Conservation (phyloP, 805 yeast species). For the Cyberlindnera mrakii region DNA sequence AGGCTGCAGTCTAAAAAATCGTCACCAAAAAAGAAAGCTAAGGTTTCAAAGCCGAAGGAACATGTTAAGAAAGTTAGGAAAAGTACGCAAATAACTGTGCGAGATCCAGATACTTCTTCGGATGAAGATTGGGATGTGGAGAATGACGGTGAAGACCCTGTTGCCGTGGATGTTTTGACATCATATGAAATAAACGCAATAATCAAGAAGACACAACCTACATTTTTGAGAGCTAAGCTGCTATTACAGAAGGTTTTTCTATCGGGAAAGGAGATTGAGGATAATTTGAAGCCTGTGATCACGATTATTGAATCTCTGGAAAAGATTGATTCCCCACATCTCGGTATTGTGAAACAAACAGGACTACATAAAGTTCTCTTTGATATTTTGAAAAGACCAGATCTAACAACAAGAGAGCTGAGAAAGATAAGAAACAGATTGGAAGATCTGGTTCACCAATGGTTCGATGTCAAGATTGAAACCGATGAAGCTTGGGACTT, state of each 20-base stretch:
- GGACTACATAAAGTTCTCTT: constrained; percentile 28
- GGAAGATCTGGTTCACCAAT: constrained; percentile 13
- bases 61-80: constrained; percentile 4
- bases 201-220: constrained; percentile 15
- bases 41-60: constrained; percentile 7
- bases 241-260: constrained; percentile 18
- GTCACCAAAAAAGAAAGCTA: constrained; percentile 7
- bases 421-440: constrained; percentile 14
- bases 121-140: constrained; percentile 23
- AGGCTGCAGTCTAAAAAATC: constrained; percentile 9
- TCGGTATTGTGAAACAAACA: constrained; percentile 26
- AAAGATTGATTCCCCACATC: constrained; percentile 19
- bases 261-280: constrained; percentile 11
- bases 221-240: constrained; percentile 25
- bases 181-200: constrained; percentile 10
- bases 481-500: constrained; percentile 26
- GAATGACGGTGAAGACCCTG: constrained; percentile 15
- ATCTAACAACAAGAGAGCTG: constrained; percentile 15
- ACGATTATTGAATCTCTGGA: constrained; percentile 21
- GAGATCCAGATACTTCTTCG: constrained; percentile 20
- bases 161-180: constrained; percentile 14
- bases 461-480: constrained; percentile 24
- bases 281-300: constrained; percentile 15
- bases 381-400: constrained; percentile 32
- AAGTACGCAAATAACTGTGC: constrained; percentile 5